Percentiles rank a stretch among this genome's conserved stretches.
phyloP scores from a whole-genome alignment of 75 land plant genomes.

The Cupressus sempervirens region DNA sequence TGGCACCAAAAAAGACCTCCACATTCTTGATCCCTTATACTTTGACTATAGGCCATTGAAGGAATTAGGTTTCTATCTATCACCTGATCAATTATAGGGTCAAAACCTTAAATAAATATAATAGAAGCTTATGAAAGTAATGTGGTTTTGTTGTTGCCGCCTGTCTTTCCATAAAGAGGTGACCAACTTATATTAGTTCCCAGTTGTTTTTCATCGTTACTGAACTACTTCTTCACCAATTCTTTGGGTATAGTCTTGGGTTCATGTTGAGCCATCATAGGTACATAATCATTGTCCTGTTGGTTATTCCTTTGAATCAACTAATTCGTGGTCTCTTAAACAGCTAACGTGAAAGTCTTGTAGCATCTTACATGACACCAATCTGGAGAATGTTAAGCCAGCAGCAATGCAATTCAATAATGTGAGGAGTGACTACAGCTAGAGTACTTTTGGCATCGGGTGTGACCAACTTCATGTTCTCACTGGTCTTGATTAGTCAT shows the following conservation, averaged over 20 bases:
- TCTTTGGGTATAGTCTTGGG: slow-evolving; percentile 29
- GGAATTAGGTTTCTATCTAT: too few species aligned
- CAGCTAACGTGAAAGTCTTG: slow-evolving; percentile 83
- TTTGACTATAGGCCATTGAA: too few species aligned
- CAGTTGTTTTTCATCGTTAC: slow-evolving; percentile 15
- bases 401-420: too few species aligned
- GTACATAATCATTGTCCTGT: slow-evolving; percentile 81
- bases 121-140: slow-evolving; percentile 46
- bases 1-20: slow-evolving; percentile 83
- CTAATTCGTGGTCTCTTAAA: slow-evolving; percentile 51
- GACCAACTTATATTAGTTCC: slow-evolving; percentile 43
- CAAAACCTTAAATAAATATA: slow-evolving; percentile 76
- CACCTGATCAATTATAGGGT: too few species aligned
- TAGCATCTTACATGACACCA: slow-evolving; percentile 70
- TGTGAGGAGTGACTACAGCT: too few species aligned
- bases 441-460: too few species aligned
- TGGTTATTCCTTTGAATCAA: slow-evolving; percentile 73
- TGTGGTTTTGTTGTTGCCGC: slow-evolving; percentile 21
- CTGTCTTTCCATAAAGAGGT: slow-evolving; percentile 65
- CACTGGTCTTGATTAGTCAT: too few species aligned
- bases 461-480: too few species aligned
- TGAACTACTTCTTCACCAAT: slow-evolving; percentile 19
- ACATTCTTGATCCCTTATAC: slow-evolving; percentile 72
- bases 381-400: too few species aligned
- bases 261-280: slow-evolving; percentile 37